Base-by-base conservation (phyloP, 495 filamentous ascomycete genomes). In the Xylaria scruposa region DNA sequence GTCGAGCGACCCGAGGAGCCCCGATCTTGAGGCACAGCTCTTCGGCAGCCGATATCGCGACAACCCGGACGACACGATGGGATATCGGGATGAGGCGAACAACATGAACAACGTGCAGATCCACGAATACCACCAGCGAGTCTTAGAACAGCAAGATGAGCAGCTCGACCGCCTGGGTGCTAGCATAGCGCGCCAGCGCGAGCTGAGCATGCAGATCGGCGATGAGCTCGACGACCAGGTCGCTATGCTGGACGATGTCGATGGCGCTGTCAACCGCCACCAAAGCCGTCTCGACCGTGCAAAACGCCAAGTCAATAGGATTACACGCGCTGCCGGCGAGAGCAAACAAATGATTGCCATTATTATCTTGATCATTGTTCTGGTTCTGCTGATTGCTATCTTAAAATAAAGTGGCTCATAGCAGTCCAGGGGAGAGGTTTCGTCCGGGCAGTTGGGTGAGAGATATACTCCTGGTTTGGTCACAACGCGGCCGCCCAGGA, bases 171-270 rank as follows among this genome's bases (percentile, higher is more conserved):
- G 88, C 62, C 85, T 99, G 31, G 93, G 94, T 12, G 89, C 89
- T 73, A 93, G 90, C 68, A 97, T 99, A 74, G 88, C 91, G n/a
- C 90, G 95, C 61, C 96, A 98, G 81, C 87, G 97, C 62, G 93
- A 98, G 82, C 85, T 99, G 74, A 93, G 91, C 74, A 96, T 98
- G 78, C 93, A 94, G 84, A 99, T 99, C 78, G 96, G 96, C 31
- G 93, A 98, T 79, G 96, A 99, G 85, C 84, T 99, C 31, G 96
- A 99, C 72, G 90, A 89, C 72, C 96, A 99, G 77, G 92, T 96
- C 29, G 82, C 90, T 77, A 83, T 99, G 84, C 84, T 99, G 51
- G 96, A 97, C 82, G 95, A 95, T 67, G 91, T 97, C 73, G 96
- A 98, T 72, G 86, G 86, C 31, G 85, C 90, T 70, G 91, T 95